Percentiles rank a stretch among this genome's conserved stretches.
Conservation (phyloP, 495 filamentous ascomycete genomes). For the Cenococcum geophilum region DNA sequence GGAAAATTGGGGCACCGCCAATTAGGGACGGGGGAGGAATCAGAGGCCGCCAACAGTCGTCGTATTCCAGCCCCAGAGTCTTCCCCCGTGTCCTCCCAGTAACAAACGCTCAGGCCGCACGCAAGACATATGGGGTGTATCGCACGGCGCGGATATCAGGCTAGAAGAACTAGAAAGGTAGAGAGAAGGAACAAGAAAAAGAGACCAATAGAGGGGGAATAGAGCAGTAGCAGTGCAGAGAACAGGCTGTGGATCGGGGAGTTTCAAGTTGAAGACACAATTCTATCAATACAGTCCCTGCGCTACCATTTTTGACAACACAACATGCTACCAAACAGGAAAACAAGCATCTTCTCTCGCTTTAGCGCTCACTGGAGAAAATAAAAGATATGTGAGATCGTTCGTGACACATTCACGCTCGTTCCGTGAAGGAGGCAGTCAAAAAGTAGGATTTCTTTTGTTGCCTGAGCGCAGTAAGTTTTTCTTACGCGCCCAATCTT, state of each 20-base stretch:
- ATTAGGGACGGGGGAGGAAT: too few species aligned
- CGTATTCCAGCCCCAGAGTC: too few species aligned
- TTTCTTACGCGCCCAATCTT: not conserved
- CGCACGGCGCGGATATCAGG: too few species aligned
- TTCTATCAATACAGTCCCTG: slow-evolving; percentile 6
- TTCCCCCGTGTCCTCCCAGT: too few species aligned
- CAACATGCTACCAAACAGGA: slow-evolving; percentile 2
- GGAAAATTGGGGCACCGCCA: too few species aligned
- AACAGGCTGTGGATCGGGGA: not conserved
- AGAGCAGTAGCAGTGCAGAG: not conserved
- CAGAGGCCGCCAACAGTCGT: too few species aligned
- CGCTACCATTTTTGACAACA: not conserved
- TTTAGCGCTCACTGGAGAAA: not conserved
- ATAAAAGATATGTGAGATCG: not conserved
- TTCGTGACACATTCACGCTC: slow-evolving; percentile 8
- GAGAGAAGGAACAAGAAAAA: too few species aligned
- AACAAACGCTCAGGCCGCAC: too few species aligned
- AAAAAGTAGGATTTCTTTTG: not conserved
- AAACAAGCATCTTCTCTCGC: not conserved
- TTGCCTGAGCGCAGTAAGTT: not conserved
- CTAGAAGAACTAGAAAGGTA: too few species aligned
- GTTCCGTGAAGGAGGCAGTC: not conserved
- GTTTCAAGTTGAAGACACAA: not conserved
- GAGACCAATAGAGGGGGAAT: too few species aligned
- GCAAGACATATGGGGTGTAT: too few species aligned